Conservation (phyloP, 2,329 filamentous ascomycete species). For the Monosporascus sp. region DNA sequence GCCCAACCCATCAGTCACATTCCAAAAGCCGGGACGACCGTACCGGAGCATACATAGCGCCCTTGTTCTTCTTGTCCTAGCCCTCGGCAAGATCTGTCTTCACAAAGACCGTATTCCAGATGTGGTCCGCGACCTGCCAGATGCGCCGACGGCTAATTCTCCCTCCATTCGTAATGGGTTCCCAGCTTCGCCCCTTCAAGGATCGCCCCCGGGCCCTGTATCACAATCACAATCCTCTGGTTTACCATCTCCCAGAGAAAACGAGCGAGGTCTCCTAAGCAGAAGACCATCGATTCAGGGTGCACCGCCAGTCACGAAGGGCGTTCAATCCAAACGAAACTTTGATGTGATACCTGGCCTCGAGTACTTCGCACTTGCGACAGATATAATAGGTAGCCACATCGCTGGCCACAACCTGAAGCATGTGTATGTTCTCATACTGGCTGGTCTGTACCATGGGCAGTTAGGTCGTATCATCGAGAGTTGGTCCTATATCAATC, state of each 20-base stretch:
- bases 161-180: constrained; percentile 43
- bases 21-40: constrained; percentile 42
- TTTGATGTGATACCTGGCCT: constrained; percentile 83
- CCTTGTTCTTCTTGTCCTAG: constrained; percentile 75
- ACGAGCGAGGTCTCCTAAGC: constrained; percentile 39
- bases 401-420: constrained; percentile 73
- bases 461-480: constrained; percentile 83
- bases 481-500: constrained; percentile 62
- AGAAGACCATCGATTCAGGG: constrained; percentile 49
- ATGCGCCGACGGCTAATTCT: constrained; percentile 29
- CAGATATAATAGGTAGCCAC: constrained; percentile 79
- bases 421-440: constrained; percentile 77
- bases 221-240: constrained; percentile 44
- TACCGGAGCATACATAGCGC: constrained; percentile 71
- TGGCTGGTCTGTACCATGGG: constrained; percentile 83
- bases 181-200: constrained; percentile 46
- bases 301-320: constrained; percentile 19
- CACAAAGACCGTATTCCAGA: constrained; percentile 51
- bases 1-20: constrained; percentile 20
- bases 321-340: constrained; percentile 46
- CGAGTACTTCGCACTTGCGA: constrained; percentile 82
- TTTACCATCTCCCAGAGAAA: constrained; percentile 47
- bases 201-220: constrained; percentile 45
- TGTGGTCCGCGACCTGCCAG: constrained; percentile 45
- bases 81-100: constrained; percentile 76